Evolutionary conservation across 208 protist species (phyloP), one percentile per base, ranked within the genome.

Genomic region (Angomonas deanei): DNA sequence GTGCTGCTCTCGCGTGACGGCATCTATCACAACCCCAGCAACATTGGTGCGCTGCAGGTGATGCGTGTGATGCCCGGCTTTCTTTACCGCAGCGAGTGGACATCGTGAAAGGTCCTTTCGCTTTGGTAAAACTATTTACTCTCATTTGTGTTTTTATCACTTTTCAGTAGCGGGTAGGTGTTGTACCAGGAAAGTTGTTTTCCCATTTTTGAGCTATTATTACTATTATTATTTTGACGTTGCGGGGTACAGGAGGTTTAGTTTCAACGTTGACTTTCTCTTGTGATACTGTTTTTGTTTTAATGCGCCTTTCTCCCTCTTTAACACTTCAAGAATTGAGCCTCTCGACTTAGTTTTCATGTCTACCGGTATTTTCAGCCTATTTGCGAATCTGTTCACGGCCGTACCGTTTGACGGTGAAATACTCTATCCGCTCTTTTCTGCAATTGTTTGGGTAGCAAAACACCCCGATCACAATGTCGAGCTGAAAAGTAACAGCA

Each of bases 21-120:
- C 13, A 66, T 61, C 10, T 80, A 76, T 38, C 50, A 77, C 68
- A 85, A 85, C 61, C 72, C 74, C 5, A 78, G 74, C 8, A 80
- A 85, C 38, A 63, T 79, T 17, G 68, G 71, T 0, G 61, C 75
- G 4, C 79, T 74, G 30, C 50, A 53, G 27, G 50, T 70, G 0
- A 58, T 77, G 10, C 57, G 39, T 5, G 42, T 85, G 23, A 23
- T 32, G 15, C 68, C 66, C n/a, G 64, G 64, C 3, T 64, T 57
- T 11, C 21, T 38, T 39, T 52, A 64, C 27, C 15, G 11, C 15
- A 42, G 36, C 15, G 36, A 42, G 36, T 42, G 36, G 36, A 42
- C 8, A 8, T n/a, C 36, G 11, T 42, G 11, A 42, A 8, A 42
- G 36, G 8, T 15, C 8, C 15, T 15, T 42, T 8, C 36, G 36